Conservation (phyloP, 495 filamentous ascomycete genomes). For the Neurospora sp. region DNA sequence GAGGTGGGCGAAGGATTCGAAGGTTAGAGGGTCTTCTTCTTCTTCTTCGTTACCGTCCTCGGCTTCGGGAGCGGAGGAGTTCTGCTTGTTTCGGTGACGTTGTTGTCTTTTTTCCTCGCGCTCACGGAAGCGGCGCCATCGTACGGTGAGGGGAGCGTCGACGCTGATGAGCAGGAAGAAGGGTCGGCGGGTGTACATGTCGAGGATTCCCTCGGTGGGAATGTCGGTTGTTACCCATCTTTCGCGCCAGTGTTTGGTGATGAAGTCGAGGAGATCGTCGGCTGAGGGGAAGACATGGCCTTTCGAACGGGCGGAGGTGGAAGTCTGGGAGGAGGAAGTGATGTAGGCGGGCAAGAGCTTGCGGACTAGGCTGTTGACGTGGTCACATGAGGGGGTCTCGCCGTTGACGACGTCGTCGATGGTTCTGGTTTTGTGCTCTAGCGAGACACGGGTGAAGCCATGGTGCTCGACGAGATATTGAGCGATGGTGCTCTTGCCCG, state of each 20-base stretch:
- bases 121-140: conserved; percentile 60
- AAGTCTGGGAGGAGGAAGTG: conserved; percentile 1
- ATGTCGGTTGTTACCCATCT: conserved; percentile 80
- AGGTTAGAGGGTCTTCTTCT: conserved; percentile 30
- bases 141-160: conserved; percentile 73
- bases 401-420: neutral
- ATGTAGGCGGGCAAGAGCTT: neutral
- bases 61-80: conserved; percentile 34
- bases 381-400: neutral
- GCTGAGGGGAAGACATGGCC: conserved; percentile 43
- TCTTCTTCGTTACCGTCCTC: conserved; percentile 15
- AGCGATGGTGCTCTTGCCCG: conserved; percentile 80
- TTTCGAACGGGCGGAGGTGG: conserved; percentile 5
- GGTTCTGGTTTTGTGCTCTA: conserved; percentile 16
- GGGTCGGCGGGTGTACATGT: conserved; percentile 64
- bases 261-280: conserved; percentile 64
- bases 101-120: conserved; percentile 9
- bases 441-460: conserved; percentile 53
- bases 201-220: conserved; percentile 53
- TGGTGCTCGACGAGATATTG: conserved; percentile 69
- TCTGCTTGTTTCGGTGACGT: conserved; percentile 56
- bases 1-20: conserved; percentile 67
- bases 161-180: conserved; percentile 90
- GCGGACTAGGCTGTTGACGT: neutral
- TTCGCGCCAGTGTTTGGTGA: conserved; percentile 73